Evolutionary conservation across 2,329 filamentous ascomycete genomes (phyloP), one percentile per base, ranked within the genome.

Genomic region (Diplodia intermedia): DNA sequence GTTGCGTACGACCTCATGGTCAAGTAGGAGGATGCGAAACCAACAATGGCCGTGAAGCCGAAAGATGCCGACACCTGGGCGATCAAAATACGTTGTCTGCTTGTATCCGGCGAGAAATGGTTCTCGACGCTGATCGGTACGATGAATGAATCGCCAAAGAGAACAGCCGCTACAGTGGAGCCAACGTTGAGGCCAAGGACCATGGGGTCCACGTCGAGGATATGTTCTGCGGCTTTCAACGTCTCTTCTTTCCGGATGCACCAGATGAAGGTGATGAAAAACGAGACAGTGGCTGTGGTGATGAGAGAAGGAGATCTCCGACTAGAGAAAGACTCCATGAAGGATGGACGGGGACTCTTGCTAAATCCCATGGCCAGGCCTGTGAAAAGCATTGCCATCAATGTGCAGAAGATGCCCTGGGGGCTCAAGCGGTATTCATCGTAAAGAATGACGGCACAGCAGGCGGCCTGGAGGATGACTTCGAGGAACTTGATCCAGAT

Each of bases 401-500:
- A 11, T 20, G 65, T 23, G 31, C 54, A 61, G 40, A 67, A 36
- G 36, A 61, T 52, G 55, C 55, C 55, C 14, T 50, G 29, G 3
- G 55, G 29, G 1, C 47, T 61, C 43, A 67, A 23, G 8, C 65
- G 65, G n/a, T 67, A 67, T 15, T 67, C 65, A 23, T 67, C 65
- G 18, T 60, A 67, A 8, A 67, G 40, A 18, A 66, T 36, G 2
- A 61, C 43, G n/a, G 33, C 56, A 33, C 54, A 60, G 15, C 43
- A 67, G 5, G 26, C 20, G 4, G 55, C 31, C 18, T 60, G 43
- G 23, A 71, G 63, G 33, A 73, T 57, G 1, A 68, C 61, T n/a
- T 69, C 26, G 76, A 70, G 50, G 73, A 73, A 65, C 76, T 77
- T 53, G 78, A 75, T 40, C 72, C 71, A 38, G 69, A 68, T 11